These are phyloP conservation scores for Helicocarpus griseus DNA, from an alignment of 2,329 filamentous ascomycete genomes.

Conservation along the genomic window DNA sequence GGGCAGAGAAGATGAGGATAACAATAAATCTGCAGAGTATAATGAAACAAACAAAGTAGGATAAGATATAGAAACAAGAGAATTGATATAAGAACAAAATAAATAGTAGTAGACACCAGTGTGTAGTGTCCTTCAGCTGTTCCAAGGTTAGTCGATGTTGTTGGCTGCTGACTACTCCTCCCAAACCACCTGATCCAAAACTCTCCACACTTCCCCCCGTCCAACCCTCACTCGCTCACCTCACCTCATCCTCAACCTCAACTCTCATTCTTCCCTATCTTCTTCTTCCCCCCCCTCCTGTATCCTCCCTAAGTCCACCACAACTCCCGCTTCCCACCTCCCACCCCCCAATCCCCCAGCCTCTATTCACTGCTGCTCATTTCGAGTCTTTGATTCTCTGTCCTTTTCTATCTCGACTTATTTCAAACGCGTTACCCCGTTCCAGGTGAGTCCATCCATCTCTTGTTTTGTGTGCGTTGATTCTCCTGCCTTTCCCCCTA, in stretches of 20 bases:
- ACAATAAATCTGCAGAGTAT: no score
- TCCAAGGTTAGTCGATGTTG: neutral
- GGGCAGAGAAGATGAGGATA: no score
- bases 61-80: no score
- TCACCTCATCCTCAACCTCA: neutral
- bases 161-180: neutral
- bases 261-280: neutral
- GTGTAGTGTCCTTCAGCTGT: no score
- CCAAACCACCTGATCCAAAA: neutral
- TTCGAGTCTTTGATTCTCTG: neutral
- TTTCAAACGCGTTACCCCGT: neutral
- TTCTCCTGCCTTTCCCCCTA: neutral
- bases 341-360: neutral
- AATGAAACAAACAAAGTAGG: no score
- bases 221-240: neutral
- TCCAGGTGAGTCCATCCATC: neutral
- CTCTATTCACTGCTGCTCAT: neutral
- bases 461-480: slow-evolving; percentile 2
- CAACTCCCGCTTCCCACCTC: neutral
- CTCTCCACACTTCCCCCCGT: neutral
- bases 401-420: neutral
- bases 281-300: neutral
- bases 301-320: neutral
- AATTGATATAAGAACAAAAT: no score
- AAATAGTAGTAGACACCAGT: no score